Conservation (phyloP, 495 filamentous ascomycete genomes). For the Elasticomyces elasticus region DNA sequence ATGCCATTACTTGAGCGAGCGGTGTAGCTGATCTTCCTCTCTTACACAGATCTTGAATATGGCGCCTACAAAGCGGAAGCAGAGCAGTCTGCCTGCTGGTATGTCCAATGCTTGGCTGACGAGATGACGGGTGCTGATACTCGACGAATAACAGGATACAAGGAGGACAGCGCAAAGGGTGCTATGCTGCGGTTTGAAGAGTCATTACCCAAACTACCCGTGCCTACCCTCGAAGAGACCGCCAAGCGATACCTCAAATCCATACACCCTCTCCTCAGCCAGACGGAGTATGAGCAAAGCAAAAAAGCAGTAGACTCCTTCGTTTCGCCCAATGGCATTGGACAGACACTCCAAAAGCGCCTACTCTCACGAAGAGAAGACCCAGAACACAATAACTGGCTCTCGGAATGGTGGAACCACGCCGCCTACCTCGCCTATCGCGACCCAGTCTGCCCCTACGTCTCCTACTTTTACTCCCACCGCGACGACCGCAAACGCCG, state of each 20-base stretch:
- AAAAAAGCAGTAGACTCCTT: constrained; percentile 77
- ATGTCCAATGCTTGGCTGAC: constrained; percentile 20
- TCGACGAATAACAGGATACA: constrained; percentile 54
- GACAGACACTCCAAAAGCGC: constrained; percentile 79
- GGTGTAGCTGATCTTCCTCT: constrained; percentile 1
- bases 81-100: constrained; percentile 18
- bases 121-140: not conserved
- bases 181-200: constrained; percentile 94
- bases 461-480: constrained; percentile 99
- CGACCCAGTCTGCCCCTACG: constrained; percentile 94
- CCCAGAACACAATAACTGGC: constrained; percentile 83
- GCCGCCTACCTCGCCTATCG: constrained; percentile 84
- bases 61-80: constrained; percentile 20
- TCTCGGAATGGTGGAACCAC: constrained; percentile 96
- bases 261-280: constrained; percentile 68
- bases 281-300: constrained; percentile 62
- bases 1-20: not conserved
- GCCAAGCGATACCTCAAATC: constrained; percentile 84
- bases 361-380: constrained; percentile 72
- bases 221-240: constrained; percentile 91
- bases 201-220: constrained; percentile 80
- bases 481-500: constrained; percentile 82
- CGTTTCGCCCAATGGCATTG: constrained; percentile 67
- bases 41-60: constrained; percentile 8
- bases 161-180: constrained; percentile 82